Conservation (phyloP, 495 filamentous ascomycete species). For the Articulospora tetracladia region DNA sequence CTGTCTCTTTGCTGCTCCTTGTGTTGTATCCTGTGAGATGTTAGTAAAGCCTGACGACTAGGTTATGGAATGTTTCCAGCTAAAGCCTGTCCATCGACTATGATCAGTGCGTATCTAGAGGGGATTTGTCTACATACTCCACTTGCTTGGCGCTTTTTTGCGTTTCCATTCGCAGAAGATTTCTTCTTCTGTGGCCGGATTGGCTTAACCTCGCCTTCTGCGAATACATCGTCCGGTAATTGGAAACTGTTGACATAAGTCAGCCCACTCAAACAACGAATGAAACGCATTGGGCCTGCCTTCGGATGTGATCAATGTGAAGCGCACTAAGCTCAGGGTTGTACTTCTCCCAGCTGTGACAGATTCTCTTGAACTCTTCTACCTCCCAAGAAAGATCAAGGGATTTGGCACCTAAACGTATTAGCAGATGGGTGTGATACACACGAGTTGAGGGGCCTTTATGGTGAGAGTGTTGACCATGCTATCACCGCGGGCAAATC, state of each 20-base stretch:
- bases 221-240: conserved; percentile 86
- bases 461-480: conserved; percentile 34
- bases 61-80: not conserved
- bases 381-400: conserved; percentile 70
- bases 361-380: conserved; percentile 67
- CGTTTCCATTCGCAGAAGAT: conserved; percentile 18
- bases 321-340: conserved; percentile 61
- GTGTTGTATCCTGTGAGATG: conserved; percentile 27
- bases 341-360: conserved; percentile 62
- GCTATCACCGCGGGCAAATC: conserved; percentile 16
- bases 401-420: conserved; percentile 43
- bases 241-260: conserved; percentile 56
- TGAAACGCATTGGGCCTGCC: conserved; percentile 44
- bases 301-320: conserved; percentile 70
- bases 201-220: conserved; percentile 71
- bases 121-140: conserved; percentile 29
- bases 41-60: conserved; percentile 7
- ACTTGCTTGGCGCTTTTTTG: conserved; percentile 23
- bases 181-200: conserved; percentile 52
- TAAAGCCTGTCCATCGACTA: conserved; percentile 14
- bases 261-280: not conserved
- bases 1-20: conserved; percentile 32
- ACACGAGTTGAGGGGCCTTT: conserved; percentile 46
- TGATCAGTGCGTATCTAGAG: conserved; percentile 8
- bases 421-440: conserved; percentile 27